Base-by-base conservation (phyloP, 2,329 filamentous ascomycete genomes). In the Harringtonia lauricola region DNA sequence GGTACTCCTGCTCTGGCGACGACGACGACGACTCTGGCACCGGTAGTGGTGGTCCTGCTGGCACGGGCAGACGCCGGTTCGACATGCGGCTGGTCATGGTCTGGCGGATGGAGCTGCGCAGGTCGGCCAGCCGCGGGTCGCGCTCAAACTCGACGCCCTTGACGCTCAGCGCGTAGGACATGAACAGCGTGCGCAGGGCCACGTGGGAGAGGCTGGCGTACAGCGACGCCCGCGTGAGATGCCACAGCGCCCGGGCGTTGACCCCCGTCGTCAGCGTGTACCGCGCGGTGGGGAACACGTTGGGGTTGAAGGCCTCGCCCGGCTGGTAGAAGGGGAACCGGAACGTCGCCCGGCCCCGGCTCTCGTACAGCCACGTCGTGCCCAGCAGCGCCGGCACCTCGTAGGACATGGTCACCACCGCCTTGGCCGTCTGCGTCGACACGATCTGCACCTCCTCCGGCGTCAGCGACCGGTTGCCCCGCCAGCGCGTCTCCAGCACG, bases 321-420 rank as follows among this genome's bases (percentile, higher is more conserved):
- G 48, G 46, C 39, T 39, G 30, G 39, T 39, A 47, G 15, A 54
- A 49, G 14, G 52, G 52, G 29, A 54, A 51, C 3, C 45, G 40
- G 39, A 51, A 53, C 7, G 29, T 38, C 12, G 43, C 22, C 4
- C 47, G 43, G 18, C 51, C 49, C n/a, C 44, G 47, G 15, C 36
- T 33, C 33, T 48, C 44, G 28, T 39, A 46, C 6, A 45, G 10
- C 18, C 22, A 40, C 3, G 39, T 28, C 18, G 41, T 38, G 8
- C 14, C 48, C 4, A 46, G 2, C 15, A 47, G 36, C 3, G 39
- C n/a, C 9, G 50, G 49, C 28, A 47, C 21, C 24, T 49, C 47
- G 34, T 45, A 41, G 6, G 47, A 18, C 29, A 47, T 40, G 3
- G 39, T 47, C 30, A 31, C 39, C 12, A 45, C 37, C 22, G 44